Evolutionary conservation across 1,284 basidiomycete species (phyloP).

Genomic region (Puccinia polysora): DNA sequence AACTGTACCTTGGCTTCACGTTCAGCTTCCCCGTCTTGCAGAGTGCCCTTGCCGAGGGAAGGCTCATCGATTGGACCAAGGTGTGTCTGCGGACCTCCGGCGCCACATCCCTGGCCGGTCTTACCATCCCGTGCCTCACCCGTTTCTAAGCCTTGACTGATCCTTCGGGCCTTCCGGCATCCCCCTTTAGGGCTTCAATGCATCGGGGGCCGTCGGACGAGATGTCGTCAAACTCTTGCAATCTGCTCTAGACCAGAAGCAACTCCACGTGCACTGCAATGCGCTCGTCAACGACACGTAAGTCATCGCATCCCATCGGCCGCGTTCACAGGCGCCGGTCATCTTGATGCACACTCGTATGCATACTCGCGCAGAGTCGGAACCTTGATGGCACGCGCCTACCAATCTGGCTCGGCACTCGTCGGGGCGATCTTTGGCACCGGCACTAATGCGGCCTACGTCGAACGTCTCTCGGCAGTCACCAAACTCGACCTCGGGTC

Average conservation of each 20-base stretch:
- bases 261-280: constrained; percentile 86
- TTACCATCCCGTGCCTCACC: not conserved
- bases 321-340: not conserved
- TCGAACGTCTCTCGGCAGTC: constrained; percentile 79
- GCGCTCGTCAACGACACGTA: constrained; percentile 90
- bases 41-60: constrained; percentile 81
- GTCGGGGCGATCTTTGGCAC: constrained; percentile 94
- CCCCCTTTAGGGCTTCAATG: constrained; percentile 67
- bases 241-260: constrained; percentile 85
- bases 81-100: too few species aligned
- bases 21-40: constrained; percentile 98
- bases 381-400: constrained; percentile 83
- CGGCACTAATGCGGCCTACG: constrained; percentile 94
- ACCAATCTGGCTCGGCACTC: constrained; percentile 79
- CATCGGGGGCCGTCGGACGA: constrained; percentile 82
- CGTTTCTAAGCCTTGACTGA: not conserved
- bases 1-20: constrained; percentile 79
- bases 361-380: constrained; percentile 71
- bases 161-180: not conserved
- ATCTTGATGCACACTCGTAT: not conserved
- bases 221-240: constrained; percentile 90
- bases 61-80: constrained; percentile 94
- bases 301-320: constrained; percentile 52
- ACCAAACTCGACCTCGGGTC: constrained; percentile 62
- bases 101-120: not conserved